Evolutionary conservation across 2,329 filamentous ascomycete species (phyloP).

Genomic region (Exserohilum rostratum): DNA sequence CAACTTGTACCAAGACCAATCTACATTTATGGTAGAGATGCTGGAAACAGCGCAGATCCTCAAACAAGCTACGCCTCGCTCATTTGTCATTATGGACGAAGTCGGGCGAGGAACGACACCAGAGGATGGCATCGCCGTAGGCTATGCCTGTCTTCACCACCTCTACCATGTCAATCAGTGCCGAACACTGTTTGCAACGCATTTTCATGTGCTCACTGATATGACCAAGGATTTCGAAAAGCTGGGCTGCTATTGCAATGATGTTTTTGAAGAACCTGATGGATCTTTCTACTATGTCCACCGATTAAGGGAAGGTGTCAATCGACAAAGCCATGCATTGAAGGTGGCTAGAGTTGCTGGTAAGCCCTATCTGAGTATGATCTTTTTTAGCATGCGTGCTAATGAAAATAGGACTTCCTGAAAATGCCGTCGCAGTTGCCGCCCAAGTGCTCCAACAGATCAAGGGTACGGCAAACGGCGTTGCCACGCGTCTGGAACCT

Average conservation of each 20-base stretch:
- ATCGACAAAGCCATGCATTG: constrained; percentile 85
- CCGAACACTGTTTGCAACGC: constrained; percentile 88
- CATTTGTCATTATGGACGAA: constrained; percentile 97
- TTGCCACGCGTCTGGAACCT: not conserved
- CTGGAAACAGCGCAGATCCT: constrained; percentile 92
- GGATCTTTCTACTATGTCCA: constrained; percentile 82
- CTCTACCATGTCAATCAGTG: constrained; percentile 78
- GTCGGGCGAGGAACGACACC: constrained; percentile 93
- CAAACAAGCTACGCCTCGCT: constrained; percentile 78
- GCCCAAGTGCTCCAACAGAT: constrained; percentile 58
- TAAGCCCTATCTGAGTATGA: constrained; percentile 14
- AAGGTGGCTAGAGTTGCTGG: constrained; percentile 91
- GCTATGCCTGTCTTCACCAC: constrained; percentile 86
- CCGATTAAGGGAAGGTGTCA: constrained; percentile 79
- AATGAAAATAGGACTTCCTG: constrained; percentile 65
- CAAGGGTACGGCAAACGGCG: constrained; percentile 9
- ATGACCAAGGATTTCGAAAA: constrained; percentile 66
- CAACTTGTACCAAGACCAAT: constrained; percentile 92
- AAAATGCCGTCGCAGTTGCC: constrained; percentile 72
- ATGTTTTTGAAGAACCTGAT: constrained; percentile 74
- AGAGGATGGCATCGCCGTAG: constrained; percentile 87
- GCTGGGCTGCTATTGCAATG: constrained; percentile 84
- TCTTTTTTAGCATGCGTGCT: constrained; percentile 3
- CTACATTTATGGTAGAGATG: constrained; percentile 99
- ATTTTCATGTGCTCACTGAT: constrained; percentile 86